phyloP scores from a whole-genome alignment of 176 grass and related monocot genomes.

The Oryza glaberrima region DNA sequence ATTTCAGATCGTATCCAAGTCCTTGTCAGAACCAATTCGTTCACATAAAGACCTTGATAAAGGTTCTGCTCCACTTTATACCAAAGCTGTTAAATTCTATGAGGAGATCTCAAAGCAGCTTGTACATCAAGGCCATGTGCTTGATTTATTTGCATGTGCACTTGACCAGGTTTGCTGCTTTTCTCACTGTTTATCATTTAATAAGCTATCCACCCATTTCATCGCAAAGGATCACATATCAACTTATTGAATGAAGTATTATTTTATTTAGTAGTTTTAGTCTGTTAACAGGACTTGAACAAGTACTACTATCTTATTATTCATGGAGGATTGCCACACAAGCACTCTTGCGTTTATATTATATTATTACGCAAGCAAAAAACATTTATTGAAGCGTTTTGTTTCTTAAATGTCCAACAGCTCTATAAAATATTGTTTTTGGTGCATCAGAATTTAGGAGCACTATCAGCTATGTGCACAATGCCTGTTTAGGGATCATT shows the following conservation, averaged over 20 bases:
- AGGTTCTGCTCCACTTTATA: conserved; percentile 67
- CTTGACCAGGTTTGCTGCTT: conserved; percentile 76
- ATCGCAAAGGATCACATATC: conserved; percentile 4
- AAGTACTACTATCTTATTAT: conserved; percentile 13
- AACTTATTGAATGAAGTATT: conserved; percentile 10
- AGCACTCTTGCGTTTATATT: background rate
- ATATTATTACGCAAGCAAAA: background rate
- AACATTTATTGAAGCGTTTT: conserved; percentile 11
- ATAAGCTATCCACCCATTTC: conserved; percentile 7
- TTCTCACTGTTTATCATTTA: background rate
- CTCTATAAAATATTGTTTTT: background rate
- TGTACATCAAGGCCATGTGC: conserved; percentile 95
- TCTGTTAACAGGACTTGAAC: conserved; percentile 9
- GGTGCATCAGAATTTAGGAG: conserved; percentile 17
- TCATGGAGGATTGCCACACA: background rate
- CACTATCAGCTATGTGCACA: conserved; percentile 16
- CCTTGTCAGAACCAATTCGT: conserved; percentile 84
- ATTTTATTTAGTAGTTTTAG: conserved; percentile 16
- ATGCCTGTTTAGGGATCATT: background rate
- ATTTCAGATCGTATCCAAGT: conserved; percentile 84
- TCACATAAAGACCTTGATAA: conserved; percentile 94
- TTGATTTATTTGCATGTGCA: conserved; percentile 94
- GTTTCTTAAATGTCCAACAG: background rate
- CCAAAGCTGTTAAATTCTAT: conserved; percentile 87
- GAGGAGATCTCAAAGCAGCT: conserved; percentile 85